These are phyloP conservation scores for Pseudonitzschia pungens DNA, from an alignment of 108 stramenopile species.

Conservation along the genomic window DNA sequence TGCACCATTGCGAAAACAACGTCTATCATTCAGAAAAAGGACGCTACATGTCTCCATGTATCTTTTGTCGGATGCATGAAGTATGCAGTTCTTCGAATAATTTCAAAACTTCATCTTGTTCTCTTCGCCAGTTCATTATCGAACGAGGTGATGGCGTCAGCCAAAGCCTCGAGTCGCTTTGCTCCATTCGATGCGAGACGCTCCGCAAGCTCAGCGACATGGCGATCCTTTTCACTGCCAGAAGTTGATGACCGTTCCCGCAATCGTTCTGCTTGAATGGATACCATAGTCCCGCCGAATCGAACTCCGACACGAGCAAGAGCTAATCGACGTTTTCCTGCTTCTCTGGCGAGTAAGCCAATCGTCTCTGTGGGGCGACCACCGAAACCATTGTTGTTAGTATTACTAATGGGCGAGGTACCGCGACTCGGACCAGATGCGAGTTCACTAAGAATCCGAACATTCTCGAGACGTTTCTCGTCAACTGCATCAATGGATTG, in stretches of 20 bases:
- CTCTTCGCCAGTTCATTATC: conserved; percentile 10
- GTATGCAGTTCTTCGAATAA: background rate
- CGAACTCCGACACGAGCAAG: conserved; percentile 38
- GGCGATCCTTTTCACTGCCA: background rate
- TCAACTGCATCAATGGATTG: conserved; percentile 5
- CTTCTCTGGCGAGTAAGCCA: conserved; percentile 29
- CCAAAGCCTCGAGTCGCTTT: conserved; percentile 1
- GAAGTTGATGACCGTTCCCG: conserved; percentile 28
- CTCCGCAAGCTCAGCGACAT: conserved; percentile 1
- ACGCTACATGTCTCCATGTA: too few relatives aligned
- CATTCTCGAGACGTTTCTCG: conserved; percentile 7
- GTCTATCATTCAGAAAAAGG: too few relatives aligned
- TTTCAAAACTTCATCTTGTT: background rate
- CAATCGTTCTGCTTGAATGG: conserved; percentile 34
- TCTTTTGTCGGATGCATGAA: background rate
- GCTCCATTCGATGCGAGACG: conserved; percentile 3
- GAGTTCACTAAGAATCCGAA: conserved; percentile 4
- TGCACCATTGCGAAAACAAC: too few relatives aligned
- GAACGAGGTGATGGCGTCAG: background rate
- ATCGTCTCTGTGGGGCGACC: background rate
- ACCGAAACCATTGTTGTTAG: background rate
- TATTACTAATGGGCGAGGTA: background rate
- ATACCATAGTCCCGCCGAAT: conserved; percentile 31
- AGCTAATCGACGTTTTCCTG: conserved; percentile 35
- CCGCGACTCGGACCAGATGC: background rate